Conservation (phyloP, 1,284 basidiomycete species). For the Leucoagaricus sp. region DNA sequence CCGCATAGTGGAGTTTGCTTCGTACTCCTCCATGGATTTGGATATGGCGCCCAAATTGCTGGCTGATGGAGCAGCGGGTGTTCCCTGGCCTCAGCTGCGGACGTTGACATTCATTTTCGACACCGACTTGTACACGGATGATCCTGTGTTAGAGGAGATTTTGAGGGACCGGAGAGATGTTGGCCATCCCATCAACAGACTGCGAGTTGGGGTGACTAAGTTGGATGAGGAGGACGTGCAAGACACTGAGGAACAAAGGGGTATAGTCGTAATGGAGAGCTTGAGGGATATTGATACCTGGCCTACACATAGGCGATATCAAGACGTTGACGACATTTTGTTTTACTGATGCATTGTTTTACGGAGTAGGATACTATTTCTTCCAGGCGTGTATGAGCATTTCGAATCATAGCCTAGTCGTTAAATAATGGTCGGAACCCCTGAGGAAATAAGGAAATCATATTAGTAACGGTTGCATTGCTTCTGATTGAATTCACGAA, state of each 20-base stretch:
- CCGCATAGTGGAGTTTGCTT: slow-evolving; percentile 32
- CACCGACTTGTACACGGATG: slow-evolving; percentile 19
- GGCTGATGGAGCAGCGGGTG: background rate
- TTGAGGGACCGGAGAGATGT: slow-evolving; percentile 23
- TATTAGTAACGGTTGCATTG: background rate
- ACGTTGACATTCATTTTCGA: slow-evolving; percentile 31
- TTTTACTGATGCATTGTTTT: slow-evolving; percentile 23
- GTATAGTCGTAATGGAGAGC: slow-evolving; percentile 13
- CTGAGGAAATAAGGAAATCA: slow-evolving; percentile 18
- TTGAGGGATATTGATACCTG: slow-evolving; percentile 23
- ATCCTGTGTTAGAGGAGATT: slow-evolving; percentile 26
- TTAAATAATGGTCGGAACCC: slow-evolving; percentile 67
- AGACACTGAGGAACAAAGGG: slow-evolving; percentile 10
- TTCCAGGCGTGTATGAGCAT: no score
- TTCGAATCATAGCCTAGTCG: slow-evolving; percentile 42
- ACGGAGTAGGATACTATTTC: no score
- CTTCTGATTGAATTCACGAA: slow-evolving; percentile 16
- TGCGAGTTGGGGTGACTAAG: slow-evolving; percentile 26
- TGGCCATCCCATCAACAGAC: slow-evolving; percentile 25
- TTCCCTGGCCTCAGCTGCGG: slow-evolving; percentile 38
- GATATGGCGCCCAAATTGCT: slow-evolving; percentile 11
- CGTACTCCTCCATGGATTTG: slow-evolving; percentile 24
- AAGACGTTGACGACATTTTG: slow-evolving; percentile 31
- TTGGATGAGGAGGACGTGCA: background rate
- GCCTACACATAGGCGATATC: slow-evolving; percentile 25